Conservation (phyloP, 768 basidiomycete genomes). For the button mushroom (Agaricus bisporus) region DNA sequence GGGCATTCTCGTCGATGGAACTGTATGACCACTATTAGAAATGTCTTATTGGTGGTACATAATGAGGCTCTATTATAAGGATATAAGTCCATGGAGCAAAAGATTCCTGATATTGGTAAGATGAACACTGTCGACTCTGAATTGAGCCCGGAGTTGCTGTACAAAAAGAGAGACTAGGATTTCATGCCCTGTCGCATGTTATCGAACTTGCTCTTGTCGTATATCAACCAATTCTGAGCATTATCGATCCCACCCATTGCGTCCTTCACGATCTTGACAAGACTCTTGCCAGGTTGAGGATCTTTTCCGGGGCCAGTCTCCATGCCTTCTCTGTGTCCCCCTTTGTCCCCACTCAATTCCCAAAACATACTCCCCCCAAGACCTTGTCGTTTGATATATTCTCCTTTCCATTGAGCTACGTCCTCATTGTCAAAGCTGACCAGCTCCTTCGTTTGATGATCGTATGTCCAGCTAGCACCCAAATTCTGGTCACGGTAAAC, state of each 20-base stretch:
- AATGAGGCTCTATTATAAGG: too few species aligned
- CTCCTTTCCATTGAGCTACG: conserved; percentile 67
- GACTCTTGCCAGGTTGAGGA: conserved; percentile 58
- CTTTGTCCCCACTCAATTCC: conserved; percentile 90
- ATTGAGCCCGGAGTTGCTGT: too few species aligned
- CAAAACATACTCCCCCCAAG: conserved; percentile 94
- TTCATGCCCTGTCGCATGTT: conserved; percentile 73
- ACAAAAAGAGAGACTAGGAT: conserved; percentile 8
- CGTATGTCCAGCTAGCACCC: conserved; percentile 81
- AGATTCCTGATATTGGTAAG: too few species aligned
- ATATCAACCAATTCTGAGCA: conserved; percentile 77
- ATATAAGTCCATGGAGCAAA: too few species aligned
- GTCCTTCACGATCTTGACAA: conserved; percentile 70
- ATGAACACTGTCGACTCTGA: too few species aligned
- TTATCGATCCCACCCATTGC: conserved; percentile 51
- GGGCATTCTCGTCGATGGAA: too few species aligned
- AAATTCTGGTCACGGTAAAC: conserved; percentile 58
- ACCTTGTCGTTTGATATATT: conserved; percentile 69
- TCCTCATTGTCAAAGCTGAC: conserved; percentile 75
- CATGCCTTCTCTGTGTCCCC: conserved; percentile 59
- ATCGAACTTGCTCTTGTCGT: conserved; percentile 71
- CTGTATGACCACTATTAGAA: too few species aligned
- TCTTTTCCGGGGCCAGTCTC: conserved; percentile 74
- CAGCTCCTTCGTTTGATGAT: conserved; percentile 70
- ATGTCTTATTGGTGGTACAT: too few species aligned